These are phyloP conservation scores for Lodderomyces jiufengensis DNA, from an alignment of 1,139 yeast species.

Conservation along the genomic window DNA sequence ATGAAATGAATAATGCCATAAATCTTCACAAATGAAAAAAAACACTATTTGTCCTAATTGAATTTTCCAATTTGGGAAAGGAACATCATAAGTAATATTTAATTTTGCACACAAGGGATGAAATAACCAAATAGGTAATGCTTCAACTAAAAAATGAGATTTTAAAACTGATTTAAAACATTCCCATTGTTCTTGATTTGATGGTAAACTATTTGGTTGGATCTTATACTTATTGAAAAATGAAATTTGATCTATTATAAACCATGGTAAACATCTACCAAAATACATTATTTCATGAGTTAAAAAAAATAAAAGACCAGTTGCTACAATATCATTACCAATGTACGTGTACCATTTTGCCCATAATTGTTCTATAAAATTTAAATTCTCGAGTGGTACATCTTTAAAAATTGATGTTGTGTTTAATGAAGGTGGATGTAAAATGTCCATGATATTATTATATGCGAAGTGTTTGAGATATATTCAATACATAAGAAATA, in stretches of 20 bases:
- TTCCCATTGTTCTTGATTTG: constrained; percentile 82
- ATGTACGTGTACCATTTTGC: constrained; percentile 73
- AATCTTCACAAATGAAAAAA: constrained; percentile 83
- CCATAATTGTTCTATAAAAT: constrained; percentile 58
- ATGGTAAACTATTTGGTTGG: constrained; percentile 76
- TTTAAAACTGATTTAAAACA: constrained; percentile 80
- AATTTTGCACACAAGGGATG: constrained; percentile 80
- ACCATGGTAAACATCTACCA: constrained; percentile 84
- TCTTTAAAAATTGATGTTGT: no score
- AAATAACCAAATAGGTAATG: constrained; percentile 93
- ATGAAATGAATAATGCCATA: constrained; percentile 97
- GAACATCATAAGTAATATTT: constrained; percentile 74
- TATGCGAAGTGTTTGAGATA: no score
- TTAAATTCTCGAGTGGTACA: background rate
- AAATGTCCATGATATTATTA: no score
- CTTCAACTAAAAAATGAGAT: constrained; percentile 87
- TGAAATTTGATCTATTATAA: constrained; percentile 70
- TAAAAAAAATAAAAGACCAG: constrained; percentile 71
- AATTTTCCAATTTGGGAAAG: constrained; percentile 66
- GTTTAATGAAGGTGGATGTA: no score
- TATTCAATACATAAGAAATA: no score
- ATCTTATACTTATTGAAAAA: constrained; percentile 75
- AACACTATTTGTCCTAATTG: constrained; percentile 63
- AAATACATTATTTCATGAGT: constrained; percentile 81
- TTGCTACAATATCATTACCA: constrained; percentile 75